These are phyloP conservation scores for Zygosaccharomyces rouxii DNA, from an alignment of 805 yeast genomes.

Conservation along the genomic window DNA sequence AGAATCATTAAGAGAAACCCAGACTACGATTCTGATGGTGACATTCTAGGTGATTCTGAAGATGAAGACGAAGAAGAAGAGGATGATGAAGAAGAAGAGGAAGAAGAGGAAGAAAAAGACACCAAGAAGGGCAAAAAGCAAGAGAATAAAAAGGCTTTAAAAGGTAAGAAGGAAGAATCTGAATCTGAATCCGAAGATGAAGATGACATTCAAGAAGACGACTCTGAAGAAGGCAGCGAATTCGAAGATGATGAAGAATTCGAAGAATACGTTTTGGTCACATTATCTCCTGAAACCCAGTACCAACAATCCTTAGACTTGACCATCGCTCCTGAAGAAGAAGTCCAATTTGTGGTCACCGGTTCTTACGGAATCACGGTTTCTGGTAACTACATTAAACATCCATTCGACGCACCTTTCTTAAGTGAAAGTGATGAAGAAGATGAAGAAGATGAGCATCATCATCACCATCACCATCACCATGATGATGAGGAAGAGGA, in stretches of 20 bases:
- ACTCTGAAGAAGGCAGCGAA: constrained; percentile 52
- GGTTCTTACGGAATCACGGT: constrained; percentile 93
- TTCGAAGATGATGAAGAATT: constrained; percentile 68
- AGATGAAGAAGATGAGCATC: constrained; percentile 31
- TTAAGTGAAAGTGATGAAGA: constrained; percentile 47
- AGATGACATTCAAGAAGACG: constrained; percentile 43
- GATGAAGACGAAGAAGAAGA: constrained; percentile 45
- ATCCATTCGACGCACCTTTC: constrained; percentile 66
- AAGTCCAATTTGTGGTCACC: constrained; percentile 87
- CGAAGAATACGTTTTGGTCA: constrained; percentile 81
- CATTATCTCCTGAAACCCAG: constrained; percentile 79
- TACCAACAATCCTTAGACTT: constrained; percentile 89
- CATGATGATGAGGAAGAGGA: constrained; percentile 66
- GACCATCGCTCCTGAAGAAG: constrained; percentile 89
- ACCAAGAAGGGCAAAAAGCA: constrained; percentile 50
- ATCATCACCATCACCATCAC: constrained; percentile 45
- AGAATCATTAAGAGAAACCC: constrained; percentile 75
- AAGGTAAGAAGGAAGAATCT: constrained; percentile 42
- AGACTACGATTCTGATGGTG: constrained; percentile 46
- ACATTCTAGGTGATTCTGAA: constrained; percentile 40
- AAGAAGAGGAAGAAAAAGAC: constrained; percentile 37
- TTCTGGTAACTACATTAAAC: constrained; percentile 93
- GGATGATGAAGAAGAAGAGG: constrained; percentile 41
- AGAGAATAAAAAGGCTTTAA: constrained; percentile 47
- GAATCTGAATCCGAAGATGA: constrained; percentile 47